Evolutionary conservation across 2,329 filamentous ascomycete species (phyloP), one percentile per base, ranked within the genome.

Genomic region (Neofusicoccum ribis): DNA sequence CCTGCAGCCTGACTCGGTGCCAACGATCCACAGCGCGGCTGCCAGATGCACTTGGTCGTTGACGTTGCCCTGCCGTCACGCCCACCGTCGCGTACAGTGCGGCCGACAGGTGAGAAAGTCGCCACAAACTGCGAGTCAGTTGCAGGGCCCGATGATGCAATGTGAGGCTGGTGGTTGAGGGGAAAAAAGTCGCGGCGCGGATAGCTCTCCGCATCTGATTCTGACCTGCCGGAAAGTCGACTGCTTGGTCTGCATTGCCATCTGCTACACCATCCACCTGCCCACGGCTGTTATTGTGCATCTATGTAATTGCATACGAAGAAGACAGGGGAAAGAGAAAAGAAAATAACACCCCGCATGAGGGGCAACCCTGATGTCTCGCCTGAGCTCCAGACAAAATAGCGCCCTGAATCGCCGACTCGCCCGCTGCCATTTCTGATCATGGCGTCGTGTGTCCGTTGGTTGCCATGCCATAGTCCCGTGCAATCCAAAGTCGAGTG

Each of bases 341-440:
- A 50, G 43, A 64, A 12, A 46, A 46, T 46, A 54, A 46, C 36
- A 46, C 31, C 23, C 51, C 39, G 41, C 54, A 15, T 12, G 54
- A 44, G 20, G 54, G 14, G 47, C 36, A 1, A 39, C 59, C 59
- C 46, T 51, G 41, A 15, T 44, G 8, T 27, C 47, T 31, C 46
- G 46, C 43, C 36, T 34, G 37, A 63, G 14, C 36, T 46, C 56
- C 56, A 60, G 15, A 56, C 9, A 47, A 60, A 47, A 60, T 47
- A 60, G 56, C 56, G 56, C 56, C 56, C 41, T 36, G 41, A n/a
- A 60, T 60, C 56, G 56, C 56, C 56, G 17, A 47, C 56, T 60
- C 41, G 56, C 56, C 56, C 56, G 56, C 41, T 60, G 27, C 56
- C 56, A 47, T 47, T 46, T 58, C 52, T 39, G 17, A 39, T 39